Conservation (phyloP, 805 yeast species). For the Candida koratica region DNA sequence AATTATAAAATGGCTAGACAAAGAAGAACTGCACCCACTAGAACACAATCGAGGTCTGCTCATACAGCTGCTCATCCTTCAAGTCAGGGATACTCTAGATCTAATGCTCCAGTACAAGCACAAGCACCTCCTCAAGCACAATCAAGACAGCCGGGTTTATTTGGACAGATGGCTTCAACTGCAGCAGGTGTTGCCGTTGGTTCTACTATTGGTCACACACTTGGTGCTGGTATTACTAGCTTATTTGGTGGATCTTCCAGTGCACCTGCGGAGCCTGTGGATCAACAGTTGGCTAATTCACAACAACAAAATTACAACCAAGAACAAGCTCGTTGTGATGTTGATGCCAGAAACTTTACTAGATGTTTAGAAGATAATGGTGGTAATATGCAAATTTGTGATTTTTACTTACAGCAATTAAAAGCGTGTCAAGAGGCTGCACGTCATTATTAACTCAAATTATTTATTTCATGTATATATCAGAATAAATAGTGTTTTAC, state of each 20-base stretch:
- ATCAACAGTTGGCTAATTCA: slow-evolving; percentile 38
- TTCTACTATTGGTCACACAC: slow-evolving; percentile 92
- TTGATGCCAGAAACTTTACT: slow-evolving; percentile 91
- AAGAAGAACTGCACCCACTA: slow-evolving; percentile 48
- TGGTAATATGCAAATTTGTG: slow-evolving; percentile 97
- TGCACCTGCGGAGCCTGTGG: slow-evolving; percentile 36
- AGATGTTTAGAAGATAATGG: slow-evolving; percentile 89
- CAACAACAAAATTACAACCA: slow-evolving; percentile 36
- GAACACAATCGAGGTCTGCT: slow-evolving; percentile 60
- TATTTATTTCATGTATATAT: slow-evolving; percentile 9
- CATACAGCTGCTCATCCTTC: slow-evolving; percentile 74
- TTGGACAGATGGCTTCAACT: slow-evolving; percentile 96
- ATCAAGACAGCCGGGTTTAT: slow-evolving; percentile 68
- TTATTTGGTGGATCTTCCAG: slow-evolving; percentile 79
- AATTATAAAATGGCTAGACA: slow-evolving; percentile 43
- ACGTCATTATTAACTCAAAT: slow-evolving; percentile 55
- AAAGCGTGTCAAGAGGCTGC: slow-evolving; percentile 97
- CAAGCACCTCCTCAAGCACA: slow-evolving; percentile 47
- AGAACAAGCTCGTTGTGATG: slow-evolving; percentile 68
- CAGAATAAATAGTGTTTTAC: slow-evolving; percentile 3
- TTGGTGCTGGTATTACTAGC: slow-evolving; percentile 90
- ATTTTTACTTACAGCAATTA: slow-evolving; percentile 93
- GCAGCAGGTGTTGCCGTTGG: slow-evolving; percentile 99
- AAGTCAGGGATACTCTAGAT: slow-evolving; percentile 29
- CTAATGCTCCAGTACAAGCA: slow-evolving; percentile 49